Base-by-base conservation (phyloP, 2,329 filamentous ascomycete genomes). In the Apiospora kogelbergensis region DNA sequence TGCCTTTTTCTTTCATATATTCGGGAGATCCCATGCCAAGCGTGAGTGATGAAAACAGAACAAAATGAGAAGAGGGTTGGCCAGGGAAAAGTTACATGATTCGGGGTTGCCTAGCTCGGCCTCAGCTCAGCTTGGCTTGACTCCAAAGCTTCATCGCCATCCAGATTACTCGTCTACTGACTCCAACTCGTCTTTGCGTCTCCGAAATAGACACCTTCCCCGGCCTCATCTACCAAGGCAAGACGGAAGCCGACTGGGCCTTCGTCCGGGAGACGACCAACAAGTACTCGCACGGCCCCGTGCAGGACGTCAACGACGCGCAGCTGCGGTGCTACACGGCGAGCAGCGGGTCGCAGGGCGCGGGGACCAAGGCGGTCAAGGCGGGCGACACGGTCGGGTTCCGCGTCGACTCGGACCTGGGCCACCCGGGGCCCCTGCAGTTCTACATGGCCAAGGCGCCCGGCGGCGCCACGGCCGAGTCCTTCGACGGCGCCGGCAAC, bases 401-500 rank as follows among this genome's bases (percentile, higher is more conserved):
- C 53, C 53, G 53, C 53, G 53, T 60, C 26, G 53, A 60, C 53
- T n/a, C 17, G 10, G 42, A 65, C 22, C 22, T 45, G 17, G 42
- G 63, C 40, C 63, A 65, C 20, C 40, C 42, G 33, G 63, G 63
- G 22, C 40, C 40, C 40, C 15, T 45, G 15, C 63, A 65, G 63
- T 65, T 42, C 37, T 65, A 65, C 40, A 65, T 65, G 63, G 63
- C 33, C 2, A 42, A 79, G 75, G 48, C 53, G 17, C 53, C 53
- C 30, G 3, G 17, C 30, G 53, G 53, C 0, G 81, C 80, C 17
- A 72, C 80, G 72, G 79, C 77, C 1, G 81, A 79, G 11, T 77
- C 76, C 44, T 83, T 77, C 73, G 79, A 82, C 60, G 80, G 80
- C 15, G 75, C 78, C 13, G 80, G 79, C 22, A 74, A 75, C 3